A percentile compares a stretch with the other conserved stretches of the same genome.
Conservation (phyloP, 495 filamentous ascomycete genomes). For the Xylaria venustula region DNA sequence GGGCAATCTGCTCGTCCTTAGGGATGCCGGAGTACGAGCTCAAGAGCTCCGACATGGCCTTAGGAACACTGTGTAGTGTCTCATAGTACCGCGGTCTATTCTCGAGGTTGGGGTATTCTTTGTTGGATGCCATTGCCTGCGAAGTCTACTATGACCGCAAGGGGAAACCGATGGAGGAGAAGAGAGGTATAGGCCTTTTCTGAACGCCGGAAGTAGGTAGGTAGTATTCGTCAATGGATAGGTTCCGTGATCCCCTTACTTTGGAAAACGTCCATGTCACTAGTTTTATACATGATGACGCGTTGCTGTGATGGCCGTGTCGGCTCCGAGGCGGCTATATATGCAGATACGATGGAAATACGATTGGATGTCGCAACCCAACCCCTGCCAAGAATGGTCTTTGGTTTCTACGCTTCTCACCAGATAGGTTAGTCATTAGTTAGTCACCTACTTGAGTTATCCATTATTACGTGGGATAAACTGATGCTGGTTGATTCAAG, state of each 20-base stretch:
- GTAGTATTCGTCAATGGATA: too few species aligned
- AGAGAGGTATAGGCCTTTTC: too few species aligned
- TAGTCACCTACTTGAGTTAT: too few species aligned
- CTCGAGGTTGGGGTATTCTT: neutral
- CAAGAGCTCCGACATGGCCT: constrained; percentile 16
- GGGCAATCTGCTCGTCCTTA: constrained; percentile 13
- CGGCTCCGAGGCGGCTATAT: constrained; percentile 7
- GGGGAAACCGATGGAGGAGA: too few species aligned
- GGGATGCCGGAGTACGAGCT: constrained; percentile 20
- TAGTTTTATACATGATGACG: neutral
- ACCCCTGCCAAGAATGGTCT: too few species aligned
- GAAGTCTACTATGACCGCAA: neutral
- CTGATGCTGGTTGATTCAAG: too few species aligned
- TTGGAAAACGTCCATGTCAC: neutral
- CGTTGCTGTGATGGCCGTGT: neutral
- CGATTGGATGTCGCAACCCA: too few species aligned
- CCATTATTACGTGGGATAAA: too few species aligned
- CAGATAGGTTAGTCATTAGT: too few species aligned
- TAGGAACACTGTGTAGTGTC: constrained; percentile 15
- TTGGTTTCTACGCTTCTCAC: too few species aligned
- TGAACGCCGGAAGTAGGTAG: too few species aligned
- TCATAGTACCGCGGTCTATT: neutral
- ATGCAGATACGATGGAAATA: neutral
- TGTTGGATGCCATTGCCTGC: neutral
- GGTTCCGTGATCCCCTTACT: too few species aligned